These are phyloP conservation scores for Mycena albidolilacea DNA, from an alignment of 768 basidiomycete genomes.

Conservation along the genomic window DNA sequence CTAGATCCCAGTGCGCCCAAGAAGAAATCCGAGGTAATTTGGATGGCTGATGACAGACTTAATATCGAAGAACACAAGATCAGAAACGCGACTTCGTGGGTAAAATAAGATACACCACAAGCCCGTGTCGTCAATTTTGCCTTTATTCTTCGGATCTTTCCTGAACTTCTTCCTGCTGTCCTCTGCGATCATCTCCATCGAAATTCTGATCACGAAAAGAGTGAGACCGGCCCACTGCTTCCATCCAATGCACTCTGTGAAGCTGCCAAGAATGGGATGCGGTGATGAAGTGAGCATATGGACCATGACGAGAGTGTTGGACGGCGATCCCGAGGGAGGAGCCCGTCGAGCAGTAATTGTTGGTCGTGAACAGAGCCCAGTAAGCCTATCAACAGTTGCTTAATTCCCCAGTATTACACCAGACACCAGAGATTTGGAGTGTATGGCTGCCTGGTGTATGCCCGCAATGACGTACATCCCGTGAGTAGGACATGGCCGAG, in stretches of 20 bases:
- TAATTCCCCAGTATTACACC: background rate
- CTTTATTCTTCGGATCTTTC: no score
- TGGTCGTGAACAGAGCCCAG: constrained; percentile 26
- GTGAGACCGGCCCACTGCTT: constrained; percentile 38
- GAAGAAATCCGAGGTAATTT: constrained; percentile 26
- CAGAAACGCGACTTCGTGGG: no score
- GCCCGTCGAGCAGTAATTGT: constrained; percentile 21
- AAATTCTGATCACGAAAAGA: constrained; percentile 37
- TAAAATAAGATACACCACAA: constrained; percentile 37
- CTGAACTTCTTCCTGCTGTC: no score
- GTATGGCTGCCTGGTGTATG: constrained; percentile 31
- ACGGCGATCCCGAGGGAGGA: constrained; percentile 26
- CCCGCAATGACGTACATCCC: constrained; percentile 37
- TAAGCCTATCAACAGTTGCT: constrained; percentile 6
- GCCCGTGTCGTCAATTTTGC: no score
- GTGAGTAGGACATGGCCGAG: constrained; percentile 34
- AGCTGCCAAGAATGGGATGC: constrained; percentile 18
- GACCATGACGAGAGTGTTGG: constrained; percentile 31
- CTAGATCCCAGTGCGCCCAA: no score
- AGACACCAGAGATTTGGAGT: background rate
- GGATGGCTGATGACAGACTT: constrained; percentile 43
- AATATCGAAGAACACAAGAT: background rate
- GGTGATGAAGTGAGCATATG: constrained; percentile 28
- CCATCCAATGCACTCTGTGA: constrained; percentile 38
- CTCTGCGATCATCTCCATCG: constrained; percentile 40